These are phyloP conservation scores for Chaetomiaceae sp. DNA, from an alignment of 2,329 filamentous ascomycete genomes.

Conservation along the genomic window DNA sequence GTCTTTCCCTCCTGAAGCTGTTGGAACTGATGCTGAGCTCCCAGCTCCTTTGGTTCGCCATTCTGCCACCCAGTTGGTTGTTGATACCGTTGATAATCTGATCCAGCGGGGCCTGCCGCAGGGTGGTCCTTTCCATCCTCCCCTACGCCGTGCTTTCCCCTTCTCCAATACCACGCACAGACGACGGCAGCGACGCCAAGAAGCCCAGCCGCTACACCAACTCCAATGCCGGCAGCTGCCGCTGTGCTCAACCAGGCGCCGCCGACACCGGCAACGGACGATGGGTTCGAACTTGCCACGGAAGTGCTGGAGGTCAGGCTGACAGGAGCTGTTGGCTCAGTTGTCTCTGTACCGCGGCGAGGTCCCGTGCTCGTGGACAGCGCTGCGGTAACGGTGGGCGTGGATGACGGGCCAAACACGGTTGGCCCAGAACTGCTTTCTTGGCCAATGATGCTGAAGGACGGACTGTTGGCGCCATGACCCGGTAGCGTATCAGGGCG, in stretches of 20 bases:
- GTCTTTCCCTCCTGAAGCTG: too few species aligned
- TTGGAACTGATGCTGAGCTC: too few species aligned
- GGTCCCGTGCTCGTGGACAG: too few species aligned
- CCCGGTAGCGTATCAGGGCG: constrained; percentile 7
- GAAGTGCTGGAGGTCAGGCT: too few species aligned
- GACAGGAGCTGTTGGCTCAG: neutral
- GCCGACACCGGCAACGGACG: neutral
- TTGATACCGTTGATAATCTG: too few species aligned
- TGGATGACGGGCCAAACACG: constrained; percentile 4
- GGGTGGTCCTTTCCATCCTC: neutral
- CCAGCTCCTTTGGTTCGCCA: too few species aligned
- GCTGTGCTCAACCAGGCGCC: neutral
- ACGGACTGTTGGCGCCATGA: constrained; percentile 8
- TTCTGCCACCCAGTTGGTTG: neutral
- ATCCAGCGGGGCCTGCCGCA: too few species aligned
- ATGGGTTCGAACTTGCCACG: too few species aligned
- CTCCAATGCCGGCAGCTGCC: neutral
- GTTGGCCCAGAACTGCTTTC: constrained; percentile 4
- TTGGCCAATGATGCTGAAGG: constrained; percentile 9
- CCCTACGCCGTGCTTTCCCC: neutral
- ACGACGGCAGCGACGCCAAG: neutral
- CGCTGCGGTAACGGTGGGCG: neutral
- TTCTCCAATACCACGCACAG: constrained; percentile 1
- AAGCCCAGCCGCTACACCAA: neutral
- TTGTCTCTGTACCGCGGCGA: too few species aligned